Base-by-base conservation (phyloP, 2,329 filamentous ascomycete species). In the Xylaria sp. region DNA sequence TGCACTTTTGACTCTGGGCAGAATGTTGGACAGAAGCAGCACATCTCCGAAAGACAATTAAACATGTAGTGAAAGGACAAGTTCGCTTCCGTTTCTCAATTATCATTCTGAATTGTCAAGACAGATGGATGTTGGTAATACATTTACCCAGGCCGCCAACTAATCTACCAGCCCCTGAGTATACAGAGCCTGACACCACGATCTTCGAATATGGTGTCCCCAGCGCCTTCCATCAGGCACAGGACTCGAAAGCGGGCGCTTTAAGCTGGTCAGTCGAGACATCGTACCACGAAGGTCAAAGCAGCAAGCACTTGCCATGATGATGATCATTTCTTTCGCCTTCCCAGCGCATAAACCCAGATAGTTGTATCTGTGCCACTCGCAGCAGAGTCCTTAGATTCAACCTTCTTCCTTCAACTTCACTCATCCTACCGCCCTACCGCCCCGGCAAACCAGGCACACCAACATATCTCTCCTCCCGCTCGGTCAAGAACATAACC, bases 401-500 rank as follows among this genome's bases (percentile, higher is more conserved):
- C 13, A 48, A 8, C 25, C 20, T 10, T 25, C 9, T 25, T 28
- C 13, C 5, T 52, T n/a, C 28, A 46, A n/a, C 34, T 4, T 6
- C 10, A 12, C 18, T 10, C 3, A 8, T 9, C 55, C 46, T 61
- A 72, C 51, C 3, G 8, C 13, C 55, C 46, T 61, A 72, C 51
- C 73, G 48, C 3, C 83, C 83, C 31, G 85, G 85, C 75, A 91
- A 77, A 13, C 89, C 89, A 0, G 89, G 89, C 63, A 89, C 89
- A 20, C 88, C 88, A 59, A 89, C 89, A 73, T 90, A 98, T 69
- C 94, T 87, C 86, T 98, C 95, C 83, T 98, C 96, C 72, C 96
- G 90, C 85, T 99, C 96, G 48, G 96, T 98, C 88, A 98, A 96
- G 84, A 98, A 99, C 86, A 98, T 92, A 73, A 99, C 88, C 85